A percentile compares a stretch with the other conserved stretches of the same genome.
phyloP scores from a whole-genome alignment of 345 rosid genomes.

The Euphorbia lathyris region DNA sequence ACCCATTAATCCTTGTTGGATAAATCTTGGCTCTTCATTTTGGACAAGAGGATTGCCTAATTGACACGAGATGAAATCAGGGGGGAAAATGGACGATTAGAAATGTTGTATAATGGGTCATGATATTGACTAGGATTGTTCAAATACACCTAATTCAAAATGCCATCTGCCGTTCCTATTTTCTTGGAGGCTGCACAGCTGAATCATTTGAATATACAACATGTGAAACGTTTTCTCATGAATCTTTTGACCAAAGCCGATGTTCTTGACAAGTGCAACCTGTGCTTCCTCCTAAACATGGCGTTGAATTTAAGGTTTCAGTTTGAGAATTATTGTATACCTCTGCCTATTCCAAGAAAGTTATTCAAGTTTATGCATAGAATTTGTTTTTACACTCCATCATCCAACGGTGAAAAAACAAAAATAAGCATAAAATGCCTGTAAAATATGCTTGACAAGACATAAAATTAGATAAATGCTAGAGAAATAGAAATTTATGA shows the following conservation, averaged over 20 bases:
- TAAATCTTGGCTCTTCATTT: conserved; percentile 4
- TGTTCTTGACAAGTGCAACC: neutral
- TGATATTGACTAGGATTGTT: neutral
- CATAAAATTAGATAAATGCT: neutral
- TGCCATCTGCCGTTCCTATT: conserved; percentile 1
- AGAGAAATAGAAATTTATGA: neutral
- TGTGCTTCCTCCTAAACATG: neutral
- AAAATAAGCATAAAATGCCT: no score
- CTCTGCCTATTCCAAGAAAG: neutral
- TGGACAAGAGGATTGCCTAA: neutral
- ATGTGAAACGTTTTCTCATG: neutral
- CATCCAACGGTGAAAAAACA: no score
- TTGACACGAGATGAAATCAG: neutral
- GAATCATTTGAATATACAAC: no score
- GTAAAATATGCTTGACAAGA: no score
- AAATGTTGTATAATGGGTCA: no score
- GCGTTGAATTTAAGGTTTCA: neutral
- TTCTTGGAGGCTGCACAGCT: conserved; percentile 5
- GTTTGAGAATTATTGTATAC: neutral
- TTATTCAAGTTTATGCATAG: neutral
- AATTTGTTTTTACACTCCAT: no score
- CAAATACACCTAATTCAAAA: neutral
- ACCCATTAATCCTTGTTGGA: conserved; percentile 7
- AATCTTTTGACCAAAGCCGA: neutral
- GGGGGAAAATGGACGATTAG: neutral